phyloP scores from a whole-genome alignment of 2,329 filamentous ascomycete genomes.

The Diaporthe citriasiana region DNA sequence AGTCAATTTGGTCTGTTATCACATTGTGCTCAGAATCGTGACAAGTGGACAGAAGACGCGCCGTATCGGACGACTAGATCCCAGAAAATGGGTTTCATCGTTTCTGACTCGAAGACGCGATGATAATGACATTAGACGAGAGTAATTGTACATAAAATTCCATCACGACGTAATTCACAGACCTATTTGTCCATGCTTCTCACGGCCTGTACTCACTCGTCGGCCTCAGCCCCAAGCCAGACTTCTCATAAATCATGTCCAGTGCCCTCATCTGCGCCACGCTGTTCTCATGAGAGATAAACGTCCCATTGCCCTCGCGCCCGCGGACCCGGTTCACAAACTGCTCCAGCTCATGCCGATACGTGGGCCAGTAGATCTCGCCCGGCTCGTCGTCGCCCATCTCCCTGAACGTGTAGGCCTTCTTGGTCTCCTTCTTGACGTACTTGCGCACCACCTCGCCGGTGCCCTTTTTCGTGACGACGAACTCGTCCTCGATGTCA shows the following conservation, averaged over 20 bases:
- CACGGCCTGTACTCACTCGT: slow-evolving; percentile 26
- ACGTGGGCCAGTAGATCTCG: slow-evolving; percentile 59
- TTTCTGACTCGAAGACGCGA: too few relatives aligned
- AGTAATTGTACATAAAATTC: too few relatives aligned
- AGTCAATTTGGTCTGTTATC: too few relatives aligned
- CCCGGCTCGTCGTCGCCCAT: slow-evolving; percentile 50
- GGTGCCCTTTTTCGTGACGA: slow-evolving; percentile 47
- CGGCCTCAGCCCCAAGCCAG: slow-evolving; percentile 45
- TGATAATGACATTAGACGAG: too few relatives aligned
- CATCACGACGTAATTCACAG: too few relatives aligned
- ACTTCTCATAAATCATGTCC: slow-evolving; percentile 61
- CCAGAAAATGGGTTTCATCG: too few relatives aligned
- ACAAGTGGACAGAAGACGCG: too few relatives aligned
- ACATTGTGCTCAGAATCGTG: too few relatives aligned
- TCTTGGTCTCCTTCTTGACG: slow-evolving; percentile 47
- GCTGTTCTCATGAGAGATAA: slow-evolving; percentile 59
- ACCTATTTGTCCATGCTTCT: not conserved
- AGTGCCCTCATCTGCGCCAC: slow-evolving; percentile 61
- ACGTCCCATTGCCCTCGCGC: slow-evolving; percentile 53
- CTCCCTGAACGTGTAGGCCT: slow-evolving; percentile 54
- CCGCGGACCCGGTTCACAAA: slow-evolving; percentile 62
- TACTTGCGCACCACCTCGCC: slow-evolving; percentile 46
- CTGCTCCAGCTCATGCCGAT: slow-evolving; percentile 62
- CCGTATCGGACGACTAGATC: too few relatives aligned
- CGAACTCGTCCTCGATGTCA: slow-evolving; percentile 53